Base-by-base conservation (phyloP, 805 yeast genomes). In the Saturnispora quitensis region DNA sequence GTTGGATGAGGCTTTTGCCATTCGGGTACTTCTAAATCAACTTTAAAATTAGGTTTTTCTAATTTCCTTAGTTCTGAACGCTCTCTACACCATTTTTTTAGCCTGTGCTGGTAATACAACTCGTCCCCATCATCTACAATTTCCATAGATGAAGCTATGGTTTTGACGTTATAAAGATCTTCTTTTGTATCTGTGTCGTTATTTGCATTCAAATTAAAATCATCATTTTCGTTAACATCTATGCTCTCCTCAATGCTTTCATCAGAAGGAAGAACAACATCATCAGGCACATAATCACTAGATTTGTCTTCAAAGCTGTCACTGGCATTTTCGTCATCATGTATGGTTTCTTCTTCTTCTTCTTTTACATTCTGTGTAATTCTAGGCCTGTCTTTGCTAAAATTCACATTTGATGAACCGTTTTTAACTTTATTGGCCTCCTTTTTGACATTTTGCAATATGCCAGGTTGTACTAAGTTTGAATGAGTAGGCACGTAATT, bases 121-220 rank as follows among this genome's bases (percentile, higher is more conserved):
- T 87, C 91, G 61, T 87, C 82, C 9, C 98, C 98, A 64, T 90
- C 98, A 63, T 90, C 97, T 25, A 18, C 38, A 10, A 31, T 22
- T 10, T 34, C 35, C 17, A 15, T 36, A 24, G n/a, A 17, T 2
- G 28, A 2, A 25, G 36, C 15, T n/a, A 22, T 17, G 15, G 27
- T 48, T n/a, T 17, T 40, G 18, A 31, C 45, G 24, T 52, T 47
- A 20, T 18, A 43, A n/a, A 20, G 36, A 43, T 47, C 36, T 40
- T 18, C 49, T 52, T 40, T 28, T 40, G 13, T 7, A 10, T 38
- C 18, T 18, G 42, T 38, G 13, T 8, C 22, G 9, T 1, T 38
- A 17, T 20, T 24, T 2, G 9, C 5, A 34, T 34, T 33, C 12
- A 18, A 44, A 35, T 43, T 47, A 13, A 33, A 20, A 15, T 52